Percentiles rank a stretch among this genome's conserved stretches.
Evolutionary conservation across 2,329 filamentous ascomycete species (phyloP).

Genomic region (Fusarium abutilonis): DNA sequence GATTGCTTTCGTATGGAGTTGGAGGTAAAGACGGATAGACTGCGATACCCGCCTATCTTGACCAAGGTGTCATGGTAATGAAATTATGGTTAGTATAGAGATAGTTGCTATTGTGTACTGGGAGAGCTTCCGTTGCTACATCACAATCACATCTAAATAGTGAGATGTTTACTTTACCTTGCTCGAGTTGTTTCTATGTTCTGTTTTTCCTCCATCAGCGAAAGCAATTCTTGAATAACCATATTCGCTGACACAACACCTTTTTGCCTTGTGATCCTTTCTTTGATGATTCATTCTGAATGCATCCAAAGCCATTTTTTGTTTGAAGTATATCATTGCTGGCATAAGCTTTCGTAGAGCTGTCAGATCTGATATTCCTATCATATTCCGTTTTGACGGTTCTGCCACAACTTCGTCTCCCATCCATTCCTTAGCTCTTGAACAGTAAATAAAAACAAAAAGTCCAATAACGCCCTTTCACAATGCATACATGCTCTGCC

Average conservation of each 20-base stretch:
- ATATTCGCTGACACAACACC: slow-evolving; percentile 1
- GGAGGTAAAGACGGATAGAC: background rate
- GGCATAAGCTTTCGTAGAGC: background rate
- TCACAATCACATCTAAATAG: background rate
- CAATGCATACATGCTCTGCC: slow-evolving; percentile 41
- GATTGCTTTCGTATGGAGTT: background rate
- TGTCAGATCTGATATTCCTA: slow-evolving; percentile 8
- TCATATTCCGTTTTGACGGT: background rate
- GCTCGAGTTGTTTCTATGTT: background rate
- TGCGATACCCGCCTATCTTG: background rate
- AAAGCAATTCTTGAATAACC: background rate
- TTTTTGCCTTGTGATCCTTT: background rate
- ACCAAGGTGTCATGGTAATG: slow-evolving; percentile 25
- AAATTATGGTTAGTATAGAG: background rate
- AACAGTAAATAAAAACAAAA: slow-evolving; percentile 14
- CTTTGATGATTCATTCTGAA: background rate
- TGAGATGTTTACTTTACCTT: background rate
- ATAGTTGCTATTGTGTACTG: background rate
- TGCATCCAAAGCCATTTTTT: background rate
- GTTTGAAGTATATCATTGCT: background rate
- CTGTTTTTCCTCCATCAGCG: background rate
- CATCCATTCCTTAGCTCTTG: slow-evolving; percentile 4
- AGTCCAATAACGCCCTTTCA: slow-evolving; percentile 41
- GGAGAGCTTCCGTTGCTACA: background rate
- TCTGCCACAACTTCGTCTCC: background rate